Evolutionary conservation across 192 early-diverging fungal species (phyloP), one percentile per base, ranked within the genome.

Genomic region (Lunasporangiospora selenospora): DNA sequence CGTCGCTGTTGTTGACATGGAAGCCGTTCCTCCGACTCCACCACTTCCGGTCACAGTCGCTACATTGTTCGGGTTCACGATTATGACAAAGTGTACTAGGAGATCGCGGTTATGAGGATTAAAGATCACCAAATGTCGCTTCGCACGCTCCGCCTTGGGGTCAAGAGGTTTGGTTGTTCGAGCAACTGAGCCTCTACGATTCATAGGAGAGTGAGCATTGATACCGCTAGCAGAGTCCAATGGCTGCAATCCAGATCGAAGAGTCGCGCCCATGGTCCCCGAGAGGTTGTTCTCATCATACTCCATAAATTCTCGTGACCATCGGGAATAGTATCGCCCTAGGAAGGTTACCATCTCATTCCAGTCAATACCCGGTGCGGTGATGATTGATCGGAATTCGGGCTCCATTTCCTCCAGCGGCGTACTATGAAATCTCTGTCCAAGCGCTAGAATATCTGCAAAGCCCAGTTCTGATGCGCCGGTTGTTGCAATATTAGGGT

Each of bases 91-190:
- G 37, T 80, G 78, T 7, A 80, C 57, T 16, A 80, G 49, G 15
- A 66, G 34, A 30, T 76, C 78, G 10, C 58, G 61, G 42, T 53
- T 75, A 50, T 67, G 63, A 8, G 73, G 63, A 46, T 76, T 80
- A 26, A 80, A 80, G 39, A 80, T 80, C 16, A 80, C 54, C 27
- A 80, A 55, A 49, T 80, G 78, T 2, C 73, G 66, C 18, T 54
- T 45, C 7, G 54, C 55, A 10, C 48, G 55, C 40, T 39, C 48
- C 15, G 48, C 10, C 26, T 58, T 51, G 6, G 34, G 51, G 8
- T 9, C 15, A 37, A 12, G 15, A 15, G 8, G 59, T n/a, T n/a
- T n/a, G n/a, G n/a, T n/a, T n/a, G n/a, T n/a, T n/a, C n/a, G n/a
- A 21, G 15, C 69, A 7, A 43, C n/a, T 15, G 54, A 63, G 6